Evolutionary conservation across 1,139 yeast genomes (phyloP), one percentile per base, ranked within the genome.

Genomic region (Lodderomyces elongisporus): DNA sequence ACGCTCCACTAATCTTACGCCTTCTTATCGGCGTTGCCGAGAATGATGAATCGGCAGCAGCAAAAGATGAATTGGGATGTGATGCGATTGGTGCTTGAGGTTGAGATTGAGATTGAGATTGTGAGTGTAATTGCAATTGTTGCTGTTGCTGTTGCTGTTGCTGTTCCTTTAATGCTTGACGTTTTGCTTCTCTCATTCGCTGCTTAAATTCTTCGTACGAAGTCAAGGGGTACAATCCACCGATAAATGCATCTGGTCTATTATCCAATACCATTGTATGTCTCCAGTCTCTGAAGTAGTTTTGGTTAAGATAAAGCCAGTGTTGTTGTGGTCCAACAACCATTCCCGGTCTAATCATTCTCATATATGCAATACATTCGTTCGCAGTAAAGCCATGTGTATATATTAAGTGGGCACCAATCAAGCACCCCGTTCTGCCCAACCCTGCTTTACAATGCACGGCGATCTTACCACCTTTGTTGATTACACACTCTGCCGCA

Each of bases 311-410:
- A 52, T 91, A 93, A 36, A 91, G 69, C 98, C 98, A 91, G 61
- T 91, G 98, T 54, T 91, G 98, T 57, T 91, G 98, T 2, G 98
- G 98, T 0, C 98, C 98, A 24, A 91, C 98, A 12, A 91, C 97
- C 98, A 91, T 91, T 21, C 98, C 98, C 0, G 98, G 98, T 46
- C 98, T 76, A 44, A 91, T 71, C 76, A 91, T 85, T 56, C 98
- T 74, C 93, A 91, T 85, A 52, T 88, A 91, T 1, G 91, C 96
- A 49, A 91, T 91, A 58, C 95, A 93, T 58, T 91, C 98, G 51
- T 78, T 85, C 5, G 98, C 98, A 4, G 97, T 91, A 54, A 91
- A 91, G 0, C 96, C 96, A 56, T 91, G 93, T 3, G 96, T 87
- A 54, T 91, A 91, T 33, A 91, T 91, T 43, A 91, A 68, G 59